Percentiles rank a stretch among this genome's conserved stretches.
Conservation (phyloP, 331 rosid species). For the Rosa hybrid region DNA sequence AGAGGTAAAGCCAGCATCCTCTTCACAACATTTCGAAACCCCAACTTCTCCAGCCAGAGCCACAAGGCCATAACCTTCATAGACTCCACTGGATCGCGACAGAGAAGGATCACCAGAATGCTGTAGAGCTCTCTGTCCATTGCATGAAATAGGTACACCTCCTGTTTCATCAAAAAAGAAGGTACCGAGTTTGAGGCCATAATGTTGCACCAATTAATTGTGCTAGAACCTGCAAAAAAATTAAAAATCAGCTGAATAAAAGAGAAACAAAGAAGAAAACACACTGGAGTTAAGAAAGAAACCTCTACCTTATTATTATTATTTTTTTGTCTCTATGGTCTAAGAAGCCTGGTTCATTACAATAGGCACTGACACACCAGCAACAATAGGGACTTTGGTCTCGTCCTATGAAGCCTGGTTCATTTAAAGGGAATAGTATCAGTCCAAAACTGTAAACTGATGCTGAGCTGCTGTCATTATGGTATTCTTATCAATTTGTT, state of each 20-base stretch:
- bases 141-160: constrained; percentile 47
- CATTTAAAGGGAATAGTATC: background rate
- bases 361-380: background rate
- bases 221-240: background rate
- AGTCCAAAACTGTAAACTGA: constrained; percentile 11
- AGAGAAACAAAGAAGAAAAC: constrained; percentile 3
- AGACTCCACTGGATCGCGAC: constrained; percentile 59
- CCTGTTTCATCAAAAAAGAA: constrained; percentile 34
- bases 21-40: constrained; percentile 40
- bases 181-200: constrained; percentile 1
- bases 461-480: constrained; percentile 16
- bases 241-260: background rate
- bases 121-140: constrained; percentile 59
- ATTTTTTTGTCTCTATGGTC: background rate
- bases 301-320: background rate
- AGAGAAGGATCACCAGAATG: constrained; percentile 41
- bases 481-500: constrained; percentile 17
- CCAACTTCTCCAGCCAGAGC: constrained; percentile 70
- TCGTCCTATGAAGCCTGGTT: background rate
- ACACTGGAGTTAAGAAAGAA: background rate
- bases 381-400: constrained; percentile 7
- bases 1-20: constrained; percentile 41
- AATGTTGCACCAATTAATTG: background rate
- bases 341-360: background rate
- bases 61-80: constrained; percentile 60